A percentile compares a stretch with the other conserved stretches of the same genome.
Conservation (phyloP, 257 asterid species). For the Solanum chmielewskii region DNA sequence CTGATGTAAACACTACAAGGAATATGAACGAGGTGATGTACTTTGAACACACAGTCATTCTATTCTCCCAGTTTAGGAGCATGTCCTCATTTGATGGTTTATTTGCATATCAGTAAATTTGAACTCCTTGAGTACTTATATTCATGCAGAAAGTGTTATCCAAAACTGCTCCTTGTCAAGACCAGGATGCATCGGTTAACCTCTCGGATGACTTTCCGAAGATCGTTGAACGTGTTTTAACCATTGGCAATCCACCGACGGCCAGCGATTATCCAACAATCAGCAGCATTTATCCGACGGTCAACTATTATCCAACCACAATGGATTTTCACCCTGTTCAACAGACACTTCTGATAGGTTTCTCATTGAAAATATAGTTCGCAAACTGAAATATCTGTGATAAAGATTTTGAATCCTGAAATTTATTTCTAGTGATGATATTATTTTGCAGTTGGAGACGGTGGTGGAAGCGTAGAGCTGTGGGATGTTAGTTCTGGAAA, state of each 20-base stretch:
- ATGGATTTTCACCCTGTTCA: constrained; percentile 71
- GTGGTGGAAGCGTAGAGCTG: constrained; percentile 44
- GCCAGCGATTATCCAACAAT: not conserved
- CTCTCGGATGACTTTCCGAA: constrained; percentile 35
- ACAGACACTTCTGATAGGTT: constrained; percentile 59
- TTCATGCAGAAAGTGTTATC: constrained; percentile 27
- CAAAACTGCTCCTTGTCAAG: not conserved
- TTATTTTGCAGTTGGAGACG: constrained; percentile 42
- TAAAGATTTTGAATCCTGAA: not conserved
- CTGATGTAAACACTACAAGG: constrained; percentile 3
- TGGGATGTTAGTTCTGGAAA: constrained; percentile 38
- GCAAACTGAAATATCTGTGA: not conserved
- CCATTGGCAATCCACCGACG: constrained; percentile 2
- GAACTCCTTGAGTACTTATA: not conserved
- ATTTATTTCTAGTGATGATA: not conserved
- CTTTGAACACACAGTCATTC: not conserved
- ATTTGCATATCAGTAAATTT: not conserved
- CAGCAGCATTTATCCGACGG: not conserved
- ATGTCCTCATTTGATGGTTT: not conserved
- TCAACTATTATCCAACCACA: constrained; percentile 25
- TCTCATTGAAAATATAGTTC: not conserved
- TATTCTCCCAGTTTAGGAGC: not conserved
- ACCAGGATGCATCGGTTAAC: constrained; percentile 11
- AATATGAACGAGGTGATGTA: constrained; percentile 36
- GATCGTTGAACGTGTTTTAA: constrained; percentile 27